These are phyloP conservation scores for peach (Prunus persica) DNA, from an alignment of 306 rosid genomes.

Conservation along the genomic window Prunus_persica_NCBIv2 NC_034011.1:8724001-8724500, in stretches of 20 bases:
- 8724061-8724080: not conserved
- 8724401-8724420: no score
- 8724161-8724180: not conserved
- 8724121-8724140: no score
- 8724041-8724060: not conserved
- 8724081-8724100: not conserved
- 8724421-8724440: no score
- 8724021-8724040: not conserved
- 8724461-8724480: no score
- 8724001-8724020: conserved; percentile 14
- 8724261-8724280: not conserved
- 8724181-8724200: not conserved
- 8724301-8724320: no score
- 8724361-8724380: no score
- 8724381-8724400: no score
- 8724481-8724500: no score
- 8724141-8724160: not conserved
- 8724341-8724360: no score
- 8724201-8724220: not conserved
- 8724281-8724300: not conserved
- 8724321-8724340: no score
- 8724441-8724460: no score
- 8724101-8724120: not conserved
- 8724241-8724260: no score
- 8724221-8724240: not conserved